Evolutionary conservation across 257 asterid genomes (phyloP), one percentile per base, ranked within the genome.

Genomic region (Echites panduratus): DNA sequence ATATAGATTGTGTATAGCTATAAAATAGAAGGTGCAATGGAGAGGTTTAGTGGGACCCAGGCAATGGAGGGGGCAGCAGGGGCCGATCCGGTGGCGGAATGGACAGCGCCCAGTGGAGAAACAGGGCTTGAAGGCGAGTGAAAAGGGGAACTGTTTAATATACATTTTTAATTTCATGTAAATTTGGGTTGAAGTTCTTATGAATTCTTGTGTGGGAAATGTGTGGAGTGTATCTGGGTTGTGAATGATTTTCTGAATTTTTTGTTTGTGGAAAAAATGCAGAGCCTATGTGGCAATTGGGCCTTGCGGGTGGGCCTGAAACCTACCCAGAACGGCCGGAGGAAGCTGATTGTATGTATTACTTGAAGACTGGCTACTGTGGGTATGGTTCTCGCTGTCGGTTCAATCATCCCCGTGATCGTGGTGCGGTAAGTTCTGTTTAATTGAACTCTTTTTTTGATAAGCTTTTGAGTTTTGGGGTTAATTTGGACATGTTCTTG

Each of bases 211-310:
- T 74, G 45, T 68, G 66, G 29, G 38, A 32, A 72, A 82, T 52
- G 75, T 78, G 80, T 32, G 50, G 75, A 47, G 24, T 66, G 16
- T 48, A 40, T 54, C 29, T 66, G 65, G 53, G 53, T 11, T 47
- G n/a, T 43, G 48, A 38, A 62, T 78, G 62, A 20, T 43, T 63
- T 45, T 56, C 70, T 80, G 73, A 38, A 52, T 26, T 73, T 76
- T 52, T 32, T 32, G 38, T 32, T 32, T 32, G 57, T 75, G 79
- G 53, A 35, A 68, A 83, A 85, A 83, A 85, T 91, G 98, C 91
- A 95, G 99, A 95, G 84, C 94, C 93, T 73, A 88, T 89, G 98
- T 90, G 98, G 98, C 96, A 88, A 76, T 79, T 92, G 79, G 86
- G 96, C 11, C 73, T 90, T 11, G 91, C 82, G 11, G 80, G 84